phyloP scores from a whole-genome alignment of 306 rosid genomes.

The Glycine tomentella region DNA sequence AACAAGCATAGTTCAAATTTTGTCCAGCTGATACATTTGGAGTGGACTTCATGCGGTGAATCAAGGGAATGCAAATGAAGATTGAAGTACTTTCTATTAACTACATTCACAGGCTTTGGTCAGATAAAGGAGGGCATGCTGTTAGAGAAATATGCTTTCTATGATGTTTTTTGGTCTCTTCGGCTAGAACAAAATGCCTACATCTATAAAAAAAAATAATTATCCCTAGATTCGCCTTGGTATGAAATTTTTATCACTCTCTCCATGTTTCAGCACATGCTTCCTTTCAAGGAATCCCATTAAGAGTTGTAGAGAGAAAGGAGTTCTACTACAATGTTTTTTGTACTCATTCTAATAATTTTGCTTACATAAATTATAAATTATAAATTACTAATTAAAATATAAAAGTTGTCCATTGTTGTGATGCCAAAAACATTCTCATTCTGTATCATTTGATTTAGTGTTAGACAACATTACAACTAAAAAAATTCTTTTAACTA shows the following conservation, averaged over 20 bases:
- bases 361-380: not conserved
- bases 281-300: slow-evolving; percentile 23
- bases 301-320: not conserved
- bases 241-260: slow-evolving; percentile 19
- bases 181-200: slow-evolving; percentile 6
- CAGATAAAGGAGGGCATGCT: slow-evolving; percentile 13
- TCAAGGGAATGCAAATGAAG: not conserved
- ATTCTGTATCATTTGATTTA: slow-evolving; percentile 15
- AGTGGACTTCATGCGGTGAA: slow-evolving; percentile 2
- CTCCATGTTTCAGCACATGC: slow-evolving; percentile 5
- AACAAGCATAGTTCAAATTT: not conserved
- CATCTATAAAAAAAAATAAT: slow-evolving; percentile 17
- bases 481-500: slow-evolving; percentile 24
- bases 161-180: slow-evolving; percentile 14
- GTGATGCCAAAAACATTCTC: not conserved
- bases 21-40: slow-evolving; percentile 19
- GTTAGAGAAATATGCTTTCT: slow-evolving; percentile 8
- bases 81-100: slow-evolving; percentile 9
- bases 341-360: slow-evolving; percentile 4
- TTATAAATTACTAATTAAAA: not conserved
- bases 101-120: not conserved
- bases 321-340: slow-evolving; percentile 16
- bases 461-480: not conserved
- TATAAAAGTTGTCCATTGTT: not conserved
- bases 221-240: slow-evolving; percentile 15